phyloP scores from a whole-genome alignment of 805 yeast genomes.

The Ogataea angusta region DNA sequence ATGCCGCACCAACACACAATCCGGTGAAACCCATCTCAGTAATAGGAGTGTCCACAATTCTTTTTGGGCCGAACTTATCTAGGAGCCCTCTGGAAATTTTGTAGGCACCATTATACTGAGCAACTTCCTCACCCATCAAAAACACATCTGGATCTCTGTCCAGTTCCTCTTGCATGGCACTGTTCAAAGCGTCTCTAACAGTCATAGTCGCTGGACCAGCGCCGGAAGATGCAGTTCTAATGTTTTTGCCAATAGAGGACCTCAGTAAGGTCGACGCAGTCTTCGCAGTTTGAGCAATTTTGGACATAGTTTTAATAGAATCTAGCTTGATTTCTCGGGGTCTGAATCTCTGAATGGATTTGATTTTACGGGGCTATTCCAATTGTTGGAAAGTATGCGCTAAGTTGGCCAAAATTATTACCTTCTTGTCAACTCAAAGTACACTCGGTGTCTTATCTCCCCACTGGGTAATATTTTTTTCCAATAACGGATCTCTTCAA shows the following conservation, averaged over 20 bases:
- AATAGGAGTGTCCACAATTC: conserved; percentile 95
- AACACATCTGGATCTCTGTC: conserved; percentile 93
- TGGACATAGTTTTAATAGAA: conserved; percentile 5
- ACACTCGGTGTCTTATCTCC: conserved; percentile 10
- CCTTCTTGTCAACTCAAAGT: neutral
- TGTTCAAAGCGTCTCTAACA: conserved; percentile 94
- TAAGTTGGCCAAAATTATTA: neutral
- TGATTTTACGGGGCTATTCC: neutral
- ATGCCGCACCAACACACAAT: conserved; percentile 91
- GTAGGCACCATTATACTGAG: conserved; percentile 99
- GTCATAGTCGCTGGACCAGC: conserved; percentile 65
- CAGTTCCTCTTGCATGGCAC: conserved; percentile 95
- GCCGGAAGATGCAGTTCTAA: conserved; percentile 44
- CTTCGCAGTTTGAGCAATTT: conserved; percentile 13
- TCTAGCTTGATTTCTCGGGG: neutral
- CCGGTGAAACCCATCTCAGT: conserved; percentile 99
- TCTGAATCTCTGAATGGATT: neutral
- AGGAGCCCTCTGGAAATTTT: conserved; percentile 93
- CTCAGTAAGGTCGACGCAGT: conserved; percentile 19
- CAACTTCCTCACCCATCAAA: conserved; percentile 98
- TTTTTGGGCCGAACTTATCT: conserved; percentile 91
- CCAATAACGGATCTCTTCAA: conserved; percentile 10
- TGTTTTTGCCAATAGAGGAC: conserved; percentile 24
- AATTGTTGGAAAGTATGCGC: neutral
- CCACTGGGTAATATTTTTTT: conserved; percentile 7